Conservation (phyloP, 495 filamentous ascomycete genomes). For the Aeminium ludgeri region DNA sequence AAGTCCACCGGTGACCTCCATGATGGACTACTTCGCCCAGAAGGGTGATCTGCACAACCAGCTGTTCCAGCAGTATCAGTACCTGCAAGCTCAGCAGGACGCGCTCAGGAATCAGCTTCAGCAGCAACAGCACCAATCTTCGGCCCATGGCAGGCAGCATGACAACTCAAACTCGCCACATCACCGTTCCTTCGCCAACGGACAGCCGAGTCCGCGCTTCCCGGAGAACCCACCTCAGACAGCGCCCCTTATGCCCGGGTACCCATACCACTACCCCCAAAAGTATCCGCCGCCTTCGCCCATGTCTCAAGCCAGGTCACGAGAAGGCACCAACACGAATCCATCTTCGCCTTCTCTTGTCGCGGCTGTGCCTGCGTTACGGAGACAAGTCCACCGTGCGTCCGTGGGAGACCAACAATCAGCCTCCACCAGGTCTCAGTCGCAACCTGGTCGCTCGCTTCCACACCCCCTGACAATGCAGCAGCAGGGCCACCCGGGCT, state of each 20-base stretch:
- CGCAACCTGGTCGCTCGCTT: conserved; percentile 43
- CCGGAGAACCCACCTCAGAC: conserved; percentile 33
- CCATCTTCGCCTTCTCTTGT: conserved; percentile 46
- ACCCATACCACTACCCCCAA: conserved; percentile 35
- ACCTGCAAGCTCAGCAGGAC: conserved; percentile 49
- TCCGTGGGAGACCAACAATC: conserved; percentile 37
- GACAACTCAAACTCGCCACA: conserved; percentile 20
- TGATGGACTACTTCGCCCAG: conserved; percentile 19
- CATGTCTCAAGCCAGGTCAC: conserved; percentile 23
- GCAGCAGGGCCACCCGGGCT: conserved; percentile 20
- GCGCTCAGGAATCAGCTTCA: conserved; percentile 34
- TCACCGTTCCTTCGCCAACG: conserved; percentile 20
- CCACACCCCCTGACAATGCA: conserved; percentile 27
- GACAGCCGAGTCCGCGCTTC: conserved; percentile 27
- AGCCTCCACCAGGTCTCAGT: conserved; percentile 43
- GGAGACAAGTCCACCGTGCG: conserved; percentile 39
- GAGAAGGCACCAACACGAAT: conserved; percentile 33
- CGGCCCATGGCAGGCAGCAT: not conserved
- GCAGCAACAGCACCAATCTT: conserved; percentile 16
- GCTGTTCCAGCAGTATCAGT: conserved; percentile 45
- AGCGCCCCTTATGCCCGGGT: conserved; percentile 30
- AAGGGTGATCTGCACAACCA: conserved; percentile 34
- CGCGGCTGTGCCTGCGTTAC: conserved; percentile 36
- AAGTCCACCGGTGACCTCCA: conserved; percentile 18
- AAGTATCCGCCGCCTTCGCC: conserved; percentile 31